These are phyloP conservation scores for Amanita rubescens DNA, from an alignment of 768 basidiomycete genomes.

Conservation along the genomic window DNA sequence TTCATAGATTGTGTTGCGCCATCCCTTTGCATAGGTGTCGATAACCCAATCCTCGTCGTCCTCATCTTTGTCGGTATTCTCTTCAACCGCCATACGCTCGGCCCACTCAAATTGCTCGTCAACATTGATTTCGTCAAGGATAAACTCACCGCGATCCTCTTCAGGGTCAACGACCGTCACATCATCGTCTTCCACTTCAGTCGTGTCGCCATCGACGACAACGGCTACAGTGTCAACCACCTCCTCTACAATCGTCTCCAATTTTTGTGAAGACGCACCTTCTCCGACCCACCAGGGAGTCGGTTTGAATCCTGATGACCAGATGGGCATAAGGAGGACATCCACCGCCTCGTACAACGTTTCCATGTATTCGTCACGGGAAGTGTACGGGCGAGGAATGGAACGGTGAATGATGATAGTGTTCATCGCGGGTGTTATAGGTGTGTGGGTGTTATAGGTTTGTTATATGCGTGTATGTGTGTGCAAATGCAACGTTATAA, in stretches of 20 bases:
- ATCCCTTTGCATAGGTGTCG: too few relatives aligned
- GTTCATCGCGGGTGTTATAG: neutral
- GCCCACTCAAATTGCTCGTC: neutral
- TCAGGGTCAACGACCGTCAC: neutral
- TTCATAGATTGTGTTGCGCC: too few relatives aligned
- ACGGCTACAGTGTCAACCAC: neutral
- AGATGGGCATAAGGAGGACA: neutral
- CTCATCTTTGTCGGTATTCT: neutral
- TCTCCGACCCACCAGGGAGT: neutral
- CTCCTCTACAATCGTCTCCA: neutral
- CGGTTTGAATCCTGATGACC: neutral
- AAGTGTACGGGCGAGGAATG: neutral
- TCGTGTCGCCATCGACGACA: neutral
- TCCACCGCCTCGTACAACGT: neutral
- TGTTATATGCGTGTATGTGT: neutral
- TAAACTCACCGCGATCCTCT: neutral
- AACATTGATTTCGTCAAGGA: neutral
- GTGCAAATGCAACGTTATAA: neutral
- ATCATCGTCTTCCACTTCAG: neutral
- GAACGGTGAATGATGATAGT: neutral
- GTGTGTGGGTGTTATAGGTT: neutral
- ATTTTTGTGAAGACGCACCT: neutral
- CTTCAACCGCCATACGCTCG: neutral
- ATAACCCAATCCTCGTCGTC: neutral
- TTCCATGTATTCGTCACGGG: neutral